Conservation (phyloP, 257 asterid genomes). For the Leptodermis oblonga region DNA sequence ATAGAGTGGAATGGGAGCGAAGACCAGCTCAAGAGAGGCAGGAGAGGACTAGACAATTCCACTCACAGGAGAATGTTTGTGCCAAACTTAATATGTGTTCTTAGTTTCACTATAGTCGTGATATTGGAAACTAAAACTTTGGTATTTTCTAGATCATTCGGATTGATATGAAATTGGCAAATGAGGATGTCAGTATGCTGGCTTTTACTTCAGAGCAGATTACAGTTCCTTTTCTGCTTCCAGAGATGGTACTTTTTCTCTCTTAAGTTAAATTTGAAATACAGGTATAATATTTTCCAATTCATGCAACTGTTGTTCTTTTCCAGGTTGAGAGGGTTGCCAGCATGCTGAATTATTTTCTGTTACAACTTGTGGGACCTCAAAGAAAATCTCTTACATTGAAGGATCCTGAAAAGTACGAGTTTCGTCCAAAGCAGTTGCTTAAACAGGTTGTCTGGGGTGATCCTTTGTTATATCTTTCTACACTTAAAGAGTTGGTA, state of each 20-base stretch:
- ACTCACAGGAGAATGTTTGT: conserved; percentile 95
- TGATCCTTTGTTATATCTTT: neutral
- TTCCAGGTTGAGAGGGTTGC: conserved; percentile 97
- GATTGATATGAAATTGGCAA: conserved; percentile 95
- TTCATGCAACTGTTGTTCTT: conserved; percentile 8
- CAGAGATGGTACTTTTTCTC: conserved; percentile 74
- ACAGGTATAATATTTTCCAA: neutral
- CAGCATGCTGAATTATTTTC: conserved; percentile 93
- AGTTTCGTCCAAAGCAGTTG: conserved; percentile 85
- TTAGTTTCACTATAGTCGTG: conserved; percentile 17
- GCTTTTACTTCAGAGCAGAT: conserved; percentile 96
- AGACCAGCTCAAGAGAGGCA: conserved; percentile 92
- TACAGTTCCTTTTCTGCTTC: conserved; percentile 78
- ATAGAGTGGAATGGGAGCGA: conserved; percentile 85
- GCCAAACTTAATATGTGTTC: conserved; percentile 5
- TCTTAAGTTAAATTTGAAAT: neutral
- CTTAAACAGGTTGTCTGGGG: conserved; percentile 64
- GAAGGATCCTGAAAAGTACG: conserved; percentile 97
- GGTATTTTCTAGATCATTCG: conserved; percentile 69
- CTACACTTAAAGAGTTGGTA: neutral
- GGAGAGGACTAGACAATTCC: conserved; percentile 93
- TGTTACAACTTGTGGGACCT: conserved; percentile 94
- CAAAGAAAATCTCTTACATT: conserved; percentile 89
- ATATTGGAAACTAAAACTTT: conserved; percentile 16
- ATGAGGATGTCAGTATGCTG: conserved; percentile 92